Percentiles rank a stretch among this genome's conserved stretches.
These are phyloP conservation scores for Auxenochlorella protothecoides DNA, from an alignment of 139 green algal species.

Conservation along the genomic window DNA sequence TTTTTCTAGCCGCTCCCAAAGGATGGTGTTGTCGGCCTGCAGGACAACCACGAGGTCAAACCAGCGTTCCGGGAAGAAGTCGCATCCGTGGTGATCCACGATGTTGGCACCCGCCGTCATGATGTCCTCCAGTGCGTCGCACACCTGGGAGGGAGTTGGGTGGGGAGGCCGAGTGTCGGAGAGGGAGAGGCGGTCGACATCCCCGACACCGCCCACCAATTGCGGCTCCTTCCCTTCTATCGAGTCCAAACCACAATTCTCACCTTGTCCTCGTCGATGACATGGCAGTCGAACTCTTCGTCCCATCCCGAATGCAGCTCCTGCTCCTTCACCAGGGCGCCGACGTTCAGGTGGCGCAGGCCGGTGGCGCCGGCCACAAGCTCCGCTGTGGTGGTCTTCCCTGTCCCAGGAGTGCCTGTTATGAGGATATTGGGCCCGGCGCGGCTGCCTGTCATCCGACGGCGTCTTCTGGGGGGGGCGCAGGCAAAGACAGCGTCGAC, in stretches of 20 bases:
- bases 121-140: slow-evolving; percentile 79
- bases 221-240: not conserved
- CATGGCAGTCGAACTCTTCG: slow-evolving; percentile 68
- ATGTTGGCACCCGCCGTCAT: slow-evolving; percentile 69
- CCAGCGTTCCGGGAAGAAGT: slow-evolving; percentile 98
- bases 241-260: not conserved
- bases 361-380: slow-evolving; percentile 49
- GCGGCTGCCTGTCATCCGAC: not conserved
- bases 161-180: not conserved
- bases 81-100: slow-evolving; percentile 93
- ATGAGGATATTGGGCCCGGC: slow-evolving; percentile 76
- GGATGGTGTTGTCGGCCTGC: slow-evolving; percentile 78
- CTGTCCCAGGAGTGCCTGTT: slow-evolving; percentile 90
- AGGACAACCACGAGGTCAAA: slow-evolving; percentile 95
- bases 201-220: not conserved
- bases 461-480: too few species aligned
- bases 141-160: slow-evolving; percentile 45
- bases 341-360: slow-evolving; percentile 73
- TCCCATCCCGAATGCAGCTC: slow-evolving; percentile 74
- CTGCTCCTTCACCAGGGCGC: slow-evolving; percentile 67
- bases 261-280: slow-evolving; percentile 95
- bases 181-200: not conserved
- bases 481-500: too few species aligned
- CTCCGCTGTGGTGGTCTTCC: slow-evolving; percentile 75
- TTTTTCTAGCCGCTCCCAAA: slow-evolving; percentile 81